Evolutionary conservation across 257 asterid species (phyloP), one percentile per base, ranked within the genome.

Genomic region (Nicotiana paniculata): DNA sequence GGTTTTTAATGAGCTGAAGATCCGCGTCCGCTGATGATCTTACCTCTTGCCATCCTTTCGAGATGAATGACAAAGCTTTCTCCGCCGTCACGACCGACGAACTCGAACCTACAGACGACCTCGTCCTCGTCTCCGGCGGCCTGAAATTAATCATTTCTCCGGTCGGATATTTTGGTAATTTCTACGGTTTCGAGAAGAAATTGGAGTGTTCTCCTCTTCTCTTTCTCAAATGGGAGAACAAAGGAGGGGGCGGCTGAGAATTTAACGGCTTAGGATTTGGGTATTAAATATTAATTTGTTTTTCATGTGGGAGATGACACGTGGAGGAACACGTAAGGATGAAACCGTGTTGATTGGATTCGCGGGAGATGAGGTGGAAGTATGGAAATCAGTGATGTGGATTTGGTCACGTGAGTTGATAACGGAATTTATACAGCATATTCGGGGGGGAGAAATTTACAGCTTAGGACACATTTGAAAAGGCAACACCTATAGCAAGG

Each of bases 1-100:
- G 91, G 83, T 86, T 95, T 70, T 95, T 96, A 7, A 96, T 90
- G 80, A 94, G 84, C 80, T 93, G 98, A 59, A 96, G 85, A 87
- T 96, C 99, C 16, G 99, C 98, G 79, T 91, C 97, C 39, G 99
- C 99, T 0, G 99, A 96, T 1, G 99, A 91, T 24, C 99, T 97
- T 62, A 96, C 98, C 88, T 96, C 98, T 79, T 93, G 90, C 99
- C 98, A 96, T 26, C 99, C 98, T 85, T 94, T 94, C 43, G 99
- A 93, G 62, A 96, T 89, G 87, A 96, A 93, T 75, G 99, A 96
- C 55, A 94, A 79, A 9, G 99, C 99, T 30, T 96, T 93, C 92
- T 92, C 96, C 74, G 99, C 98, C 77, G 99, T 85, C 53, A 89
- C 98, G 88, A 77, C 43, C 43, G 92, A 89, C 43, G 92, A 89